Evolutionary conservation across 192 early-diverging fungal genomes (phyloP), one percentile per base, ranked within the genome.

Genomic region (Coemansia nantahalensis): DNA sequence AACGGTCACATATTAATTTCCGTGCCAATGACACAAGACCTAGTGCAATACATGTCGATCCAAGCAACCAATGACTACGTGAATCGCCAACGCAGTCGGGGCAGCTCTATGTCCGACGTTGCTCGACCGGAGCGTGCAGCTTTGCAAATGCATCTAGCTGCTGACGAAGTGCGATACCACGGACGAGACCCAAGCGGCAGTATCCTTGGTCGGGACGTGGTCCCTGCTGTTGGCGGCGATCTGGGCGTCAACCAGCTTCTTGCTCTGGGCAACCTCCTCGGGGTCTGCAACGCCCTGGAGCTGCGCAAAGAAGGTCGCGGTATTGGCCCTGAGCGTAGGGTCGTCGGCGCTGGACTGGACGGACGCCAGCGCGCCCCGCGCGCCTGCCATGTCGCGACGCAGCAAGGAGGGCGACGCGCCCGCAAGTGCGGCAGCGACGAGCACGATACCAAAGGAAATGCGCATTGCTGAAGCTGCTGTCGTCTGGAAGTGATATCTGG

Each of bases 221-320:
- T 48, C 50, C 15, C 30, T 45, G 35, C 51, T 42, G 35, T 65
- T 65, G 35, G 68, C 62, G 5, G 59, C 30, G 23, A 72, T 64
- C 39, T 65, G 68, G n/a, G 65, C 69, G 7, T 48, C 45, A 11
- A 73, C 62, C 15, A 65, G 62, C 15, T 72, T 60, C 12, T 26
- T 46, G 12, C 61, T 43, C 17, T 44, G 37, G 5, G 44, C 17
- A 4, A 72, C 15, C 1, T 72, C 53, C 0, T 31, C 50, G 14
- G 47, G 0, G 17, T 42, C 28, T 6, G 53, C 69, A 12, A 51
- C 19, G 15, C 58, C 62, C 9, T 61, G 57, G 16, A 65, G 48
- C 35, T 65, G 60, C 18, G 50, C 8, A 39, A 65, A 65, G 40
- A 73, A 63, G 0, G 60, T 64, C 35, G 60, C 61, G 23, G 48